These are phyloP conservation scores for Talaromyces sp. DNA, from an alignment of 2,329 filamentous ascomycete genomes.

Conservation along the genomic window DNA sequence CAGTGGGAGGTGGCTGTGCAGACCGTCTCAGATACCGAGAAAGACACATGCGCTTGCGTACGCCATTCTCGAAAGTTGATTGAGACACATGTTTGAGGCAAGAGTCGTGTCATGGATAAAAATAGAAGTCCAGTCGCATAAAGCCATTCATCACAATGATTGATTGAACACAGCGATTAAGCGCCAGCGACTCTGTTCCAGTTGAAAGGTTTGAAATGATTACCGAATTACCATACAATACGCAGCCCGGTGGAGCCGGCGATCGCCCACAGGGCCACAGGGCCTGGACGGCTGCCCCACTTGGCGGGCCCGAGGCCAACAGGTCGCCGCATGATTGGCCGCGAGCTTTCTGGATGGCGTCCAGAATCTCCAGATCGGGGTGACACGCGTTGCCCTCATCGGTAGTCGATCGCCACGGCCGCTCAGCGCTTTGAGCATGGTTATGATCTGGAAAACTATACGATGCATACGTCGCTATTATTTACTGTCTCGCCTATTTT, in stretches of 20 bases:
- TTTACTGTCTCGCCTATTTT: neutral
- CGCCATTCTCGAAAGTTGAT: neutral
- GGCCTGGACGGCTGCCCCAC: neutral
- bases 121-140: neutral
- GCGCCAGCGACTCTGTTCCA: too few species aligned
- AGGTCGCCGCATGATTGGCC: neutral
- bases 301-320: neutral
- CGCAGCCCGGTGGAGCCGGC: neutral
- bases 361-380: neutral
- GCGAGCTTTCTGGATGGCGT: neutral
- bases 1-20: neutral
- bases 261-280: neutral
- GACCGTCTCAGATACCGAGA: neutral
- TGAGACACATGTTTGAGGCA: neutral
- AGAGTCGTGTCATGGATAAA: neutral
- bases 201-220: too few species aligned
- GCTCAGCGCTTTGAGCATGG: neutral
- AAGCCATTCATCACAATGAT: neutral
- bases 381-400: neutral
- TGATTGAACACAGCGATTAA: too few species aligned
- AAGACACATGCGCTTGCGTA: too few species aligned
- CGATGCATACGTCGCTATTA: neutral
- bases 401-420: neutral
- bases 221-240: neutral
- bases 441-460: neutral